Conservation (phyloP, 805 yeast species). For the Blastobotrys terrestris region DNA sequence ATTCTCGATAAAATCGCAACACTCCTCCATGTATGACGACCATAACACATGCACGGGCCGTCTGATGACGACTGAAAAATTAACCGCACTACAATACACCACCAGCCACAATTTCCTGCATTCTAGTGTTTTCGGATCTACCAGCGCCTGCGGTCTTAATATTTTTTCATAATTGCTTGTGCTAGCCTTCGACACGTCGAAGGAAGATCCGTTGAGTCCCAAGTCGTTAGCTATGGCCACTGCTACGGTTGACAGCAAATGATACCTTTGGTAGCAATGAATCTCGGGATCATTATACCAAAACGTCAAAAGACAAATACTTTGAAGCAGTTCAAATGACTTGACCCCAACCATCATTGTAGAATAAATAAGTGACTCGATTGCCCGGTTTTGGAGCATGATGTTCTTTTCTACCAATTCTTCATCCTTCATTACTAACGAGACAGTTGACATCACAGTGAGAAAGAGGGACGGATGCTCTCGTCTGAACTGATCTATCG, state of each 20-base stretch:
- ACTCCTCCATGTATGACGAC: constrained; percentile 52
- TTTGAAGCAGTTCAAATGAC: constrained; percentile 58
- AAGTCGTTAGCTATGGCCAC: constrained; percentile 67
- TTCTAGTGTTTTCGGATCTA: constrained; percentile 40
- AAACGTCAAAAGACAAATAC: constrained; percentile 52
- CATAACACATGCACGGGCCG: constrained; percentile 46
- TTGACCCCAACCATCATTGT: constrained; percentile 66
- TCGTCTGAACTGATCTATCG: constrained; percentile 43
- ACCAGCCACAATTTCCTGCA: constrained; percentile 48
- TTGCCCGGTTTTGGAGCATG: constrained; percentile 26
- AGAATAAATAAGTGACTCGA: constrained; percentile 38
- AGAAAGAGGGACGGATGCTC: constrained; percentile 58
- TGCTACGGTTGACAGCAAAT: constrained; percentile 58
- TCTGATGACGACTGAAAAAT: constrained; percentile 58
- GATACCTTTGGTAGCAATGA: constrained; percentile 72
- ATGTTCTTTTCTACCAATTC: constrained; percentile 7
- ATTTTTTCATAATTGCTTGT: constrained; percentile 21
- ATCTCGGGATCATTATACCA: constrained; percentile 87
- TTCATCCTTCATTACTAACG: constrained; percentile 28
- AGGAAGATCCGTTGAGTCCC: constrained; percentile 56
- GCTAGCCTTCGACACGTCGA: constrained; percentile 10
- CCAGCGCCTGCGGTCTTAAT: constrained; percentile 35
- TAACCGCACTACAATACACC: constrained; percentile 56
- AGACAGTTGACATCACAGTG: constrained; percentile 57
- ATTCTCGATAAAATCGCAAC: constrained; percentile 44